Conservation (phyloP, 805 yeast genomes). For the Pichia heedii region DNA sequence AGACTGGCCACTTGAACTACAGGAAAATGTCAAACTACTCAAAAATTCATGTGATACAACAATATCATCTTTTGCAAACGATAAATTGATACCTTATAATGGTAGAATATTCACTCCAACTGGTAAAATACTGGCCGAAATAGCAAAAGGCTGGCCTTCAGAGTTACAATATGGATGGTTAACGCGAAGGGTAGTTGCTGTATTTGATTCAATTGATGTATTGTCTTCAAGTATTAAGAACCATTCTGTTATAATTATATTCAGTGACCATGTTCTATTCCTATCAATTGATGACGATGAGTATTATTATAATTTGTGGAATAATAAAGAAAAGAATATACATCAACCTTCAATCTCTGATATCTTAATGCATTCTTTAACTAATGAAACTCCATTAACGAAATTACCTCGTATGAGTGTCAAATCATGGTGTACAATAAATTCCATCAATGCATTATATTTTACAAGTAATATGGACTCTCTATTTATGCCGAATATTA, state of each 20-base stretch:
- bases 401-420: constrained; percentile 65
- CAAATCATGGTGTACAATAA: constrained; percentile 55
- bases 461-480: constrained; percentile 25
- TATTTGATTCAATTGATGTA: constrained; percentile 35
- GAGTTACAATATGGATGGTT: constrained; percentile 87
- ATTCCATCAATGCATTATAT: constrained; percentile 43
- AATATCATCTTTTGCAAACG: constrained; percentile 74
- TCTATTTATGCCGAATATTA: not conserved
- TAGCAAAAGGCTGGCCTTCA: constrained; percentile 81
- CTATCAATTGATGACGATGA: constrained; percentile 42
- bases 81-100: constrained; percentile 40
- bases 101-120: constrained; percentile 81
- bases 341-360: constrained; percentile 61
- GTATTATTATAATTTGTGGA: constrained; percentile 23
- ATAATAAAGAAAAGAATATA: constrained; percentile 14
- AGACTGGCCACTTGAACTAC: constrained; percentile 31
- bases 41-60: constrained; percentile 51
- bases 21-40: constrained; percentile 29
- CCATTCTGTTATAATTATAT: constrained; percentile 58
- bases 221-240: constrained; percentile 22
- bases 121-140: constrained; percentile 76
- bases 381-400: constrained; percentile 69
- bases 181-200: constrained; percentile 74
- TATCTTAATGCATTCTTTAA: constrained; percentile 79
- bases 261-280: constrained; percentile 71